Evolutionary conservation across 2,329 filamentous ascomycete species (phyloP).

Genomic region (Pseudogymnoascus sp.): DNA sequence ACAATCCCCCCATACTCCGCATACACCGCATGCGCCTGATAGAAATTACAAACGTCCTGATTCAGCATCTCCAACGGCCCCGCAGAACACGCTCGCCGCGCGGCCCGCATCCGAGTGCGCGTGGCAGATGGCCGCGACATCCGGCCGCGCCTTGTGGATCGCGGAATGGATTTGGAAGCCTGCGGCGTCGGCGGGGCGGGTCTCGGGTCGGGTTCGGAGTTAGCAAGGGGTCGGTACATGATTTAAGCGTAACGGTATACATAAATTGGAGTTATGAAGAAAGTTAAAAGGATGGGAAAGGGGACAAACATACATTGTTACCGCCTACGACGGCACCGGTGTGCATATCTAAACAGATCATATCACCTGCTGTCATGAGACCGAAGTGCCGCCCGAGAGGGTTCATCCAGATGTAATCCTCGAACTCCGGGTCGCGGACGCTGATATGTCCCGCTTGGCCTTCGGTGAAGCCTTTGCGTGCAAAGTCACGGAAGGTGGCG

Average conservation of each 20-base stretch:
- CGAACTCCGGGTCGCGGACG: constrained; percentile 58
- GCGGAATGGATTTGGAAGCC: constrained; percentile 66
- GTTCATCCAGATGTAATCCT: constrained; percentile 63
- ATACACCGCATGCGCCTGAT: constrained; percentile 60
- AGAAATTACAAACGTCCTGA: constrained; percentile 59
- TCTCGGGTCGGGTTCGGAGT: constrained; percentile 20
- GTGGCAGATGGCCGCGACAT: constrained; percentile 63
- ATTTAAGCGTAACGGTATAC: background rate
- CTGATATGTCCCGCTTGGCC: constrained; percentile 64
- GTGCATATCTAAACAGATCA: constrained; percentile 58
- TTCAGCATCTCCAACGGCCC: constrained; percentile 63
- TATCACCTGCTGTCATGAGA: constrained; percentile 56
- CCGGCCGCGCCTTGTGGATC: constrained; percentile 57
- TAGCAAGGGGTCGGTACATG: background rate
- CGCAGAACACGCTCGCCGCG: constrained; percentile 61
- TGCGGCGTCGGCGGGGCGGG: constrained; percentile 56
- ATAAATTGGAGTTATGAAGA: background rate
- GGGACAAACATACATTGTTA: constrained; percentile 35
- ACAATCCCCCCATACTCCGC: constrained; percentile 58
- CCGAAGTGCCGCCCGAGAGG: constrained; percentile 59
- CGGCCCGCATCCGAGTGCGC: constrained; percentile 60
- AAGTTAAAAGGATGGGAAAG: background rate
- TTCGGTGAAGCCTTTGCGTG: constrained; percentile 59
- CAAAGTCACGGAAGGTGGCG: constrained; percentile 61
- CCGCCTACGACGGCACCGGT: constrained; percentile 57